Percentiles rank a stretch among this genome's conserved stretches.
These are phyloP conservation scores for Oryza rufipogon DNA, from an alignment of 176 grass and related monocot genomes.

Conservation along the genomic window DNA sequence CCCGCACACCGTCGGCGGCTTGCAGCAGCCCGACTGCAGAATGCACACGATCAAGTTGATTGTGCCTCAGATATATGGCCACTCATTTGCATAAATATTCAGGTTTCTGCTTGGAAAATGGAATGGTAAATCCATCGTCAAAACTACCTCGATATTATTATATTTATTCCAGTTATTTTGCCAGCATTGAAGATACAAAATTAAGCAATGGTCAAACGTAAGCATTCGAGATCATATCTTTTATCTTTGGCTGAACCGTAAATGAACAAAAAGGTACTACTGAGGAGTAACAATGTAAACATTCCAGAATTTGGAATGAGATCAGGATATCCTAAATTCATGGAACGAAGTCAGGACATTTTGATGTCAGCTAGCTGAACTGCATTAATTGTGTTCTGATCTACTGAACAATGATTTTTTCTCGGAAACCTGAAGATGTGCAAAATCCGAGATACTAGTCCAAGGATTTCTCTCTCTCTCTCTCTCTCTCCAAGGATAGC, in stretches of 20 bases:
- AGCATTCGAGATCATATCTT: background rate
- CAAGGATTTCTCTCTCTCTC: background rate
- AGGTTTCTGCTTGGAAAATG: background rate
- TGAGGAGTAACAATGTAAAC: background rate
- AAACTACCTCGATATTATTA: background rate
- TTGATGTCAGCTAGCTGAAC: background rate
- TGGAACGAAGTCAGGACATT: too few species aligned
- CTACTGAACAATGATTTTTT: background rate
- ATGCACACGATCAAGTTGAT: background rate
- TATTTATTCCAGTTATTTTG: background rate
- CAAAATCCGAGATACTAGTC: background rate
- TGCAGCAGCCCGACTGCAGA: constrained; percentile 84
- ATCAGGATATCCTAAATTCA: background rate
- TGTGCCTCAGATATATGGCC: background rate
- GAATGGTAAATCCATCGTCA: background rate
- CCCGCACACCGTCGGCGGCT: constrained; percentile 86
- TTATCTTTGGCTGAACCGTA: background rate
- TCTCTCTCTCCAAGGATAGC: background rate
- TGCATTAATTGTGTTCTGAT: background rate
- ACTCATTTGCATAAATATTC: background rate
- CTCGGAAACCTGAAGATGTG: background rate
- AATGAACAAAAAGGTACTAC: background rate
- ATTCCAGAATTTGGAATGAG: background rate
- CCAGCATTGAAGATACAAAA: background rate
- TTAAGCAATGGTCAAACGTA: background rate